Percentiles rank a stretch among this genome's conserved stretches.
Conservation (phyloP, 2,329 filamentous ascomycete genomes). For the Fusarium succisae region DNA sequence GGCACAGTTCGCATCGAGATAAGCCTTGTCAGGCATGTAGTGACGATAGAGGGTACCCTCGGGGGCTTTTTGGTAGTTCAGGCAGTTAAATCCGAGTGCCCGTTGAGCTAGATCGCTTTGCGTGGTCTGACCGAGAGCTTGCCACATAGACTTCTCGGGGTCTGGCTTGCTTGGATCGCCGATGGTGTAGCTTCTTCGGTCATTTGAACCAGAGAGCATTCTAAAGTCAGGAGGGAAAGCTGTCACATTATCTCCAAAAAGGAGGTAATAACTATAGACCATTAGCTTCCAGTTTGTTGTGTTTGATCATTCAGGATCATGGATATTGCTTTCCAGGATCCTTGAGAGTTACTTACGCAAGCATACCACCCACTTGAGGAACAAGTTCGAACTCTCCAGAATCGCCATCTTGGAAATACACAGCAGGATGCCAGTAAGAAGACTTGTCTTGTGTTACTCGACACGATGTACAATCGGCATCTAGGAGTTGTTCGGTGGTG, state of each 20-base stretch:
- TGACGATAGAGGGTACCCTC: conserved; percentile 85
- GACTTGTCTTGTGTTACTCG: conserved; percentile 83
- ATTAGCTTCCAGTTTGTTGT: conserved; percentile 4
- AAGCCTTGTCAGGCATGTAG: conserved; percentile 80
- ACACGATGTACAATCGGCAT: conserved; percentile 81
- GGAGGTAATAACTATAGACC: conserved; percentile 79
- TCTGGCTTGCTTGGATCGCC: conserved; percentile 73
- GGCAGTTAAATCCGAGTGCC: conserved; percentile 92
- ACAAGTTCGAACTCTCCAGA: conserved; percentile 76
- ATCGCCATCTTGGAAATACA: conserved; percentile 77
- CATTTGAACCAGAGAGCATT: conserved; percentile 81
- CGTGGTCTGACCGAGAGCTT: conserved; percentile 65
- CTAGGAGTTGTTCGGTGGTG: conserved; percentile 64
- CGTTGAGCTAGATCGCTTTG: conserved; percentile 80
- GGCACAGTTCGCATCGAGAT: conserved; percentile 81
- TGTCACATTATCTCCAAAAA: conserved; percentile 70
- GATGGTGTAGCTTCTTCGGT: conserved; percentile 74
- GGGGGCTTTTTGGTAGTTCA: conserved; percentile 75
- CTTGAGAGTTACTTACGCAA: conserved; percentile 70
- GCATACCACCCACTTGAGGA: conserved; percentile 80
- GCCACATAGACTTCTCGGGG: conserved; percentile 76
- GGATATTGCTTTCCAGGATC: too few relatives aligned
- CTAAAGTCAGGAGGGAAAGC: conserved; percentile 82
- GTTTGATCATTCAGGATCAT: neutral
- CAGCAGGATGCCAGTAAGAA: conserved; percentile 83